Base-by-base conservation (phyloP, 192 early-diverging fungal genomes). In the Coemansia sp. region DNA sequence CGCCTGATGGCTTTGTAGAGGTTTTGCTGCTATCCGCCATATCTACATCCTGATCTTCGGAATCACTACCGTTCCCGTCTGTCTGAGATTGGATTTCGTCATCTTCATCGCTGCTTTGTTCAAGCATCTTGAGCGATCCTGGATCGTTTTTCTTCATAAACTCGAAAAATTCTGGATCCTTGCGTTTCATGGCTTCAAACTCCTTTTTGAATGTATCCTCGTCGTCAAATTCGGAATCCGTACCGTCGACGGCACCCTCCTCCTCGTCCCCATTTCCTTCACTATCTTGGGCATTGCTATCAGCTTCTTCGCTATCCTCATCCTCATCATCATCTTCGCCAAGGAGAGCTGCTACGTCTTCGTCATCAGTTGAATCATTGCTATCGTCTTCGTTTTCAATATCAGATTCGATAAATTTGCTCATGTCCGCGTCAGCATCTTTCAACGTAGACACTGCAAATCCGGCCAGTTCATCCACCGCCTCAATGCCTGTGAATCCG, bases 101-200 rank as follows among this genome's bases (percentile, higher is more conserved):
- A 48, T 80, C 62, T 22, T 69, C 80, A 3, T 71, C 80, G 16
- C 73, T 82, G 18, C 78, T 79, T 22, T 85, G 80, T 40, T 88
- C 77, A 19, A 88, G 88, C 84, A 98, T 96, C 11, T 89, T 86
- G 47, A 99, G 84, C 55, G 95, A 88, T 49, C 84, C 88, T 40
- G 86, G 71, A 78, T 96, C 94, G 64, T 97, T 94, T 76, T 97
- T 87, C 68, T 90, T 70, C 79, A 99, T 82, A 73, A 87, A 99
- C 77, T 99, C 84, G 84, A 90, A 95, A 76, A 99, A 99, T 68
- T 90, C 87, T 13, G 95, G 95, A 67, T 99, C 95, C 69, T 89
- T 89, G 62, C 90, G 78, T 68, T 91, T 90, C 78, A 98, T 84
- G 8, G 88, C 84, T 47, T 97, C 91, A 48, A 99, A 76, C 79